Base-by-base conservation (phyloP, 768 basidiomycete species). In the Lentinula edodes region DNA sequence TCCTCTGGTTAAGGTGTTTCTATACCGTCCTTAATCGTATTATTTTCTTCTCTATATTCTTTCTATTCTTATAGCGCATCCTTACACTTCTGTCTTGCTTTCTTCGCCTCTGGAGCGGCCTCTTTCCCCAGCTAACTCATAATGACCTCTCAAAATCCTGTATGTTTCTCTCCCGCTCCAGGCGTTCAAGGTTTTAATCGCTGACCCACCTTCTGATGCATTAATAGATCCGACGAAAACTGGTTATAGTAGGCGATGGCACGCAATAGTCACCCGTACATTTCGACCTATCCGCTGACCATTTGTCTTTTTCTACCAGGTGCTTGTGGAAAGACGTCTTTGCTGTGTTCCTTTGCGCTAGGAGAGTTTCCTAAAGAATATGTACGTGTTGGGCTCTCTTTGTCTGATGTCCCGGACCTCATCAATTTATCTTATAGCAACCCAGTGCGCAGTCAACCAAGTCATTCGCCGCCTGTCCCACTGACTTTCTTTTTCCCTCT, bases 201-300 rank as follows among this genome's bases (percentile, higher is more conserved):
- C 58, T 15, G 56, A 34, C 52, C 48, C 18, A 42, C 36, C 2
- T 51, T 23, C 38, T 42, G 32, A n/a, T 55, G 6, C n/a, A 32
- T 45, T 63, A 60, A 36, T 66, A 96, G 93, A 91, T 98, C 74
- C 87, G 93, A 68, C 84, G 95, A 69, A 98, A 98, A 78, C 81
- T 98, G 62, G 95, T 96, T 75, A 94, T 95, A 71, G 95, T 98
- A 64, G 96, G 96, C 67, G 96, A 99, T 76, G 96, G 96, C 80
- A 80, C 72, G 87, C 80, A 67, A 61, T 63, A 52, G 46, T 66
- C 61, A 39, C 61, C 63, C 34, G 5, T 58, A 32, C 41, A 28
- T 28, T 13, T 50, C 15, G 9, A 58, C 16, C 34, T 52, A 63
- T 61, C 51, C 50, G 58, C 41, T 57, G 54, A 60, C 42, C 38